These are phyloP conservation scores for Pleurotus ostreatus DNA, from an alignment of 768 basidiomycete species.

Conservation along the genomic window DNA sequence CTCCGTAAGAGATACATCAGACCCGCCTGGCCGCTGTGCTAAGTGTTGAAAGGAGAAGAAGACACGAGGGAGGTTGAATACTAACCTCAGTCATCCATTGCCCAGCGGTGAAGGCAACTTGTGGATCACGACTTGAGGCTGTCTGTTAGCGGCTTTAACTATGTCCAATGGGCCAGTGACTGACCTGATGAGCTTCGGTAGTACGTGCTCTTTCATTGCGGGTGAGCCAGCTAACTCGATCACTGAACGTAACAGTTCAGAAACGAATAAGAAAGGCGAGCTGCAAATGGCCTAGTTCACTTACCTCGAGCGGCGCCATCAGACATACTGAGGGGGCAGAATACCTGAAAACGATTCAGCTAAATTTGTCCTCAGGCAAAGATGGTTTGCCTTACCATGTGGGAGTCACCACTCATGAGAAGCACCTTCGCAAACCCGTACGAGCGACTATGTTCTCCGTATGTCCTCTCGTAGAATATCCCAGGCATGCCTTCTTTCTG, in stretches of 20 bases:
- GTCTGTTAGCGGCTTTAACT: neutral
- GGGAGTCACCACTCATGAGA: slow-evolving; percentile 59
- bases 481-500: slow-evolving; percentile 64
- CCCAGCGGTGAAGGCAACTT: slow-evolving; percentile 62
- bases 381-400: slow-evolving; percentile 39
- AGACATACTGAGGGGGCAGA: slow-evolving; percentile 78
- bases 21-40: slow-evolving; percentile 62
- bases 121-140: slow-evolving; percentile 53
- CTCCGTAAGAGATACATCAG: slow-evolving; percentile 73
- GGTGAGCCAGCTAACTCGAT: slow-evolving; percentile 62
- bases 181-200: slow-evolving; percentile 61
- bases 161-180: neutral
- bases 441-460: slow-evolving; percentile 54
- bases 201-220: slow-evolving; percentile 53
- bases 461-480: slow-evolving; percentile 65
- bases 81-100: slow-evolving; percentile 83
- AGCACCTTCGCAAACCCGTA: slow-evolving; percentile 65
- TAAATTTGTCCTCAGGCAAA: neutral
- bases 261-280: too few relatives aligned
- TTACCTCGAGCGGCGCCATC: slow-evolving; percentile 67
- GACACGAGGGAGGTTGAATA: slow-evolving; percentile 20
- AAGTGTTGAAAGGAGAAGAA: slow-evolving; percentile 31
- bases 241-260: slow-evolving; percentile 29
- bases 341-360: slow-evolving; percentile 34
- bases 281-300: slow-evolving; percentile 3